These are phyloP conservation scores for Phylloporus sp. DNA, from an alignment of 768 basidiomycete species.

Conservation along the genomic window DNA sequence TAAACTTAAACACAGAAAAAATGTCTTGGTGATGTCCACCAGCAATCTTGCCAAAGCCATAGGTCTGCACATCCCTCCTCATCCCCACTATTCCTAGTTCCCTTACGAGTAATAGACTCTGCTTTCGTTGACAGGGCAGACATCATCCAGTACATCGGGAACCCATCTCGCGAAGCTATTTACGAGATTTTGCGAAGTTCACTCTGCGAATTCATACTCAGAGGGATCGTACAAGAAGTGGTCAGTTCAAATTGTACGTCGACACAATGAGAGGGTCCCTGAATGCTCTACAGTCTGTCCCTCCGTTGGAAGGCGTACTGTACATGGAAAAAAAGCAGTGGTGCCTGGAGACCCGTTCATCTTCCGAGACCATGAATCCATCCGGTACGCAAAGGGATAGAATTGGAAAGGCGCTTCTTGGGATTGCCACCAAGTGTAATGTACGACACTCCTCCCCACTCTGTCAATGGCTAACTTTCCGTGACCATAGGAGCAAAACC, in stretches of 20 bases:
- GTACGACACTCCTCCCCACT: constrained; percentile 44
- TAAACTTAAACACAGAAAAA: constrained; percentile 88
- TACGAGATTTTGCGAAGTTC: constrained; percentile 89
- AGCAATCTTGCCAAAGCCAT: constrained; percentile 95
- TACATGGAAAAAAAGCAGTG: constrained; percentile 16
- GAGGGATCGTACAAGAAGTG: constrained; percentile 60
- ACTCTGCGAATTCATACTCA: constrained; percentile 72
- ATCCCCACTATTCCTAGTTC: not conserved
- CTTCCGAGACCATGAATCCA: constrained; percentile 19
- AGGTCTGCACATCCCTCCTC: constrained; percentile 45
- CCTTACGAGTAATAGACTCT: constrained; percentile 52
- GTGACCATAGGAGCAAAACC: constrained; percentile 53
- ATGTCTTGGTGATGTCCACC: constrained; percentile 94
- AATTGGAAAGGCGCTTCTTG: constrained; percentile 55
- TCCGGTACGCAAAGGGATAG: constrained; percentile 48
- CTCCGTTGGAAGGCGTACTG: constrained; percentile 52
- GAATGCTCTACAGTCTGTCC: constrained; percentile 48
- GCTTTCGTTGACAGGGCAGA: constrained; percentile 98
- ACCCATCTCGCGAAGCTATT: constrained; percentile 86
- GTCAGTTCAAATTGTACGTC: constrained; percentile 41
- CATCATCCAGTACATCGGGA: constrained; percentile 90
- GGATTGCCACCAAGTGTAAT: constrained; percentile 73
- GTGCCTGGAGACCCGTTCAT: constrained; percentile 1
- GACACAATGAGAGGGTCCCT: not conserved
- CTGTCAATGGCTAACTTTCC: not conserved